These are phyloP conservation scores for Paspalum vaginatum DNA, from an alignment of 176 grass and related monocot genomes.

Conservation along the genomic window DNA sequence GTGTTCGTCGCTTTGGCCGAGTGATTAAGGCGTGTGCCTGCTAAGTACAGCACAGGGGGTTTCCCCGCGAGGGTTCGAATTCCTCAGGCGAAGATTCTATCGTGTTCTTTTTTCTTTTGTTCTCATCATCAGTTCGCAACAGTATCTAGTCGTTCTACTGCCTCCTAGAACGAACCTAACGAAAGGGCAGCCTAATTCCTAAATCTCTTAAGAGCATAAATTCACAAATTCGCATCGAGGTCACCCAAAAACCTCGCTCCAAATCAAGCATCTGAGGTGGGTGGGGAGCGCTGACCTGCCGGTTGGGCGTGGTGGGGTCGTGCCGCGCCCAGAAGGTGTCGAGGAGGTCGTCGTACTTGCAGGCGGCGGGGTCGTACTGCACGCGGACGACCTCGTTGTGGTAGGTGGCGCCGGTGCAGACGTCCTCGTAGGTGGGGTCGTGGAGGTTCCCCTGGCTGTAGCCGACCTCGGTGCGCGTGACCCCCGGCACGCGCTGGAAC, in stretches of 20 bases:
- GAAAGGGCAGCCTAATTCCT: background rate
- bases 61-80: constrained; percentile 88
- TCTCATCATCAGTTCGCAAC: background rate
- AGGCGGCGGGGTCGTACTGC: constrained; percentile 74
- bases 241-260: background rate
- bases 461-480: constrained; percentile 83
- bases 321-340: constrained; percentile 75
- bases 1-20: constrained; percentile 65
- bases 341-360: constrained; percentile 90
- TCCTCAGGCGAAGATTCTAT: constrained; percentile 54
- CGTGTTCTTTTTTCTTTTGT: background rate
- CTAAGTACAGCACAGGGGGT: constrained; percentile 92
- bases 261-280: background rate
- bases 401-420: constrained; percentile 81
- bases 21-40: constrained; percentile 92
- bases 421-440: constrained; percentile 88
- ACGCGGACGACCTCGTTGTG: constrained; percentile 94
- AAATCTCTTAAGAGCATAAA: background rate
- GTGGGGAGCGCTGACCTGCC: constrained; percentile 58
- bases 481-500: constrained; percentile 91
- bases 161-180: background rate
- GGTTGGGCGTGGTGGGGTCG: constrained; percentile 87
- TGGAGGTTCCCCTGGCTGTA: constrained; percentile 93
- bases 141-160: background rate
- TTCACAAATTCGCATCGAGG: background rate